A percentile compares a stretch with the other conserved stretches of the same genome.
Evolutionary conservation across 371 early-diverging fungal species (phyloP).

Genomic region (Sporodiniella umbellata): DNA sequence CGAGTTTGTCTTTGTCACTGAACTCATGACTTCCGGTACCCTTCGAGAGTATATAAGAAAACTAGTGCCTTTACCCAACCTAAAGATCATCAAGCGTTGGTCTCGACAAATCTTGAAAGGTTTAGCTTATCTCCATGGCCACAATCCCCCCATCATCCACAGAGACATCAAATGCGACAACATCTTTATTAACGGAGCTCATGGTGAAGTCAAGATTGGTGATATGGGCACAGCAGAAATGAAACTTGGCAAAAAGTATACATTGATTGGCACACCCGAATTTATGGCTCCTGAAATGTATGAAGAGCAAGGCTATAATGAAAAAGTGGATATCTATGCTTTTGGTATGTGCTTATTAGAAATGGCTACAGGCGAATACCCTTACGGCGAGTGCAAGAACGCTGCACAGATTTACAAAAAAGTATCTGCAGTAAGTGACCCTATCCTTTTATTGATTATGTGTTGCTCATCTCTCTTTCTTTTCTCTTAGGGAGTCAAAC

Average conservation of each 20-base stretch:
- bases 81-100: conserved; percentile 79
- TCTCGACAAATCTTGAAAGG: conserved; percentile 83
- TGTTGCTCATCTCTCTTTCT: neutral
- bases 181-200: conserved; percentile 91
- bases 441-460: neutral
- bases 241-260: conserved; percentile 75
- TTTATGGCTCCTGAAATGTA: conserved; percentile 98
- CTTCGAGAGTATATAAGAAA: conserved; percentile 69
- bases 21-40: conserved; percentile 93
- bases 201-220: conserved; percentile 91
- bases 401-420: conserved; percentile 87
- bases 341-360: conserved; percentile 93
- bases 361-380: conserved; percentile 88
- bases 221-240: conserved; percentile 88
- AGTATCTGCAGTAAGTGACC: conserved; percentile 55
- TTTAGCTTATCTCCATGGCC: conserved; percentile 79
- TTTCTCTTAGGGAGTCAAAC: conserved; percentile 67
- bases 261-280: conserved; percentile 89
- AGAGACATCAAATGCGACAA: conserved; percentile 87
- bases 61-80: conserved; percentile 57
- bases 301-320: conserved; percentile 84
- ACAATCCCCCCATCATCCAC: conserved; percentile 89
- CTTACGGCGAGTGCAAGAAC: conserved; percentile 86
- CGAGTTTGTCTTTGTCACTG: conserved; percentile 87
- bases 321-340: conserved; percentile 91